Base-by-base conservation (phyloP, 2,329 filamentous ascomycete genomes). In the Fusarium tjaetaba region DNA sequence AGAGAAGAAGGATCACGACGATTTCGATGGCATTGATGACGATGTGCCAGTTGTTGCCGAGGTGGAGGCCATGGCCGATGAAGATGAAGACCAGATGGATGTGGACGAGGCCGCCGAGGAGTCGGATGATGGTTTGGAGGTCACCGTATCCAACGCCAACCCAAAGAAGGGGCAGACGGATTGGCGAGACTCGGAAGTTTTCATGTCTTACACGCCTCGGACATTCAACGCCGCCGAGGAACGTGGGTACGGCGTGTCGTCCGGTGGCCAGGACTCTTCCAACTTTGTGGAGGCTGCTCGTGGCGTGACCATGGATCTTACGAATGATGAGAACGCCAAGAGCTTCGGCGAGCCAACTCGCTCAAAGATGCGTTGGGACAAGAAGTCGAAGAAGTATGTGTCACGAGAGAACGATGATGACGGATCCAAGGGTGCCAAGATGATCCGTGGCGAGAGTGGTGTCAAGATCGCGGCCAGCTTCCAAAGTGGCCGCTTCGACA, bases 381-480 rank as follows among this genome's bases (percentile, higher is more conserved):
- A 97, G 86, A 97, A 97, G 83, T 90, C 91, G 79, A 97, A 94
- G 84, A 98, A 98, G 84, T 99, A 98, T 84, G 96, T 99, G 41
- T 88, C 94, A 18, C 90, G 94, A 41, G 91, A 91, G 77, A 98
- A 99, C 86, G 96, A 99, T 84, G 94, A 97, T 77, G 97, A 99
- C 84, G 96, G 96, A 43, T 97, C 86, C 77, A 92, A 91, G 79
- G 88, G 89, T 53, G 82, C 84, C 68, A 89, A 88, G 79, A 92
- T 98, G 85, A 92, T 98, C 64, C 89, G 90, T 71, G 95, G 96
- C 78, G 96, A 99, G 85, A 94, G 91, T 79, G 96, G 96, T 61
- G 94, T 96, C 85, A 98, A 98, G 86, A 98, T 99, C 77, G 94
- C 96, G 3, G 95, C 96, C 51, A 93, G 89, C 68, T 98, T 99